Evolutionary conservation across 352 stramenopile species (phyloP), one percentile per base, ranked within the genome.

Genomic region (Elongisporangium anandrum): DNA sequence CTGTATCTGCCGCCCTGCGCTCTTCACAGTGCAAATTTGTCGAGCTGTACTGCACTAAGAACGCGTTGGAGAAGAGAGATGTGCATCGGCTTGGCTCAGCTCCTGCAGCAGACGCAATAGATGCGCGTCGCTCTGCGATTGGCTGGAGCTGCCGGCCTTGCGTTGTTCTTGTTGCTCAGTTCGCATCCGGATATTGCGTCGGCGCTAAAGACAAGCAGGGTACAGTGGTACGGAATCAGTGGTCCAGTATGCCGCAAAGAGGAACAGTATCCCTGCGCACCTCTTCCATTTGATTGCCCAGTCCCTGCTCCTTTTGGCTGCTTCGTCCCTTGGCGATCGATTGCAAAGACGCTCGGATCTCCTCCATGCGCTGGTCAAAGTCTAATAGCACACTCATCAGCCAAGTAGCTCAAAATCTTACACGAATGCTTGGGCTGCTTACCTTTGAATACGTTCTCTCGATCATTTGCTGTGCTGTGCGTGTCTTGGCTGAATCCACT

Each of bases 301-400:
- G 13, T 23, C 49, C 29, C 56, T 52, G 60, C 15, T 24, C 29
- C 19, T 24, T 17, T 39, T 17, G n/a, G 22, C 26, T 13, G 52
- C 39, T 50, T 41, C 21, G 15, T 10, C 71, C 69, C 23, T 60
- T 66, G 3, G 77, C 73, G 17, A 90, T 85, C 26, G 74, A 66
- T 20, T 77, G 85, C 19, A 90, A 60, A 4, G 81, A 90, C 49
- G 68, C 68, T 1, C 81, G 81, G 26, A 88, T 87, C 59, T 90
- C 72, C 57, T 88, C 78, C 81, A 90, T 90, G 5, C 81, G 76
- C 52, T 71, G 71, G 57, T 90, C 81, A 47, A 88, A 87, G 57
- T 88, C 81, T 88, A 60, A 16, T 60, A 64, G 17, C 58, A 52
- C 52, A 51, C 61, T 58, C 4, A 45, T 38, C 17, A 49, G 20